phyloP scores from a whole-genome alignment of 2,329 filamentous ascomycete species.

The Claviceps lovelessii region DNA sequence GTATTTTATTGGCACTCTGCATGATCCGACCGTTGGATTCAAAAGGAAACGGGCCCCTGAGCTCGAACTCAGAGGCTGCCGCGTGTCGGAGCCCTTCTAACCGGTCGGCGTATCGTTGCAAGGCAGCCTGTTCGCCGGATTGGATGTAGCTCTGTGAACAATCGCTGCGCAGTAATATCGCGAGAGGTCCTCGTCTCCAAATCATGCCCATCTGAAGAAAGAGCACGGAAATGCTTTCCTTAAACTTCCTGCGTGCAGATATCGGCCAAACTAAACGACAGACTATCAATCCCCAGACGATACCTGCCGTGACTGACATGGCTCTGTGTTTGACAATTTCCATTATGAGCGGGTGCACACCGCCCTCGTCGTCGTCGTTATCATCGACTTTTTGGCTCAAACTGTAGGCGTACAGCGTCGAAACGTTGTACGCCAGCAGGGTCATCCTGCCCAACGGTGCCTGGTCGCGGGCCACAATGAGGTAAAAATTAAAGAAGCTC shows the following conservation, averaged over 20 bases:
- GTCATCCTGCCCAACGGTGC: conserved; percentile 82
- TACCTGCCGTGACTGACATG: conserved; percentile 65
- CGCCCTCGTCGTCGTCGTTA: conserved; percentile 67
- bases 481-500: conserved; percentile 65
- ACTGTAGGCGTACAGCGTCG: conserved; percentile 78
- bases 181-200: conserved; percentile 82
- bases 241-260: conserved; percentile 68
- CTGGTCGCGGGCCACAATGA: conserved; percentile 66
- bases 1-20: conserved; percentile 59
- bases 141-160: conserved; percentile 56
- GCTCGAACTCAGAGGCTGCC: conserved; percentile 65
- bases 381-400: conserved; percentile 61
- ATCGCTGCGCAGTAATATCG: conserved; percentile 48
- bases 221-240: conserved; percentile 67
- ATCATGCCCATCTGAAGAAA: conserved; percentile 86
- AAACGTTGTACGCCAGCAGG: conserved; percentile 84
- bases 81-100: conserved; percentile 56
- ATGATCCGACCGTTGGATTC: conserved; percentile 56
- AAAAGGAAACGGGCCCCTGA: conserved; percentile 67
- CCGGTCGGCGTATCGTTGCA: conserved; percentile 59
- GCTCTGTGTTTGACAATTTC: conserved; percentile 76
- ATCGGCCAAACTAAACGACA: conserved; percentile 82
- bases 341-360: conserved; percentile 61
- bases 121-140: conserved; percentile 65
- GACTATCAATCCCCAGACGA: conserved; percentile 74